These are phyloP conservation scores for Aotearoamyces nothofagi DNA, from an alignment of 2,329 filamentous ascomycete genomes.

Conservation along the genomic window DNA sequence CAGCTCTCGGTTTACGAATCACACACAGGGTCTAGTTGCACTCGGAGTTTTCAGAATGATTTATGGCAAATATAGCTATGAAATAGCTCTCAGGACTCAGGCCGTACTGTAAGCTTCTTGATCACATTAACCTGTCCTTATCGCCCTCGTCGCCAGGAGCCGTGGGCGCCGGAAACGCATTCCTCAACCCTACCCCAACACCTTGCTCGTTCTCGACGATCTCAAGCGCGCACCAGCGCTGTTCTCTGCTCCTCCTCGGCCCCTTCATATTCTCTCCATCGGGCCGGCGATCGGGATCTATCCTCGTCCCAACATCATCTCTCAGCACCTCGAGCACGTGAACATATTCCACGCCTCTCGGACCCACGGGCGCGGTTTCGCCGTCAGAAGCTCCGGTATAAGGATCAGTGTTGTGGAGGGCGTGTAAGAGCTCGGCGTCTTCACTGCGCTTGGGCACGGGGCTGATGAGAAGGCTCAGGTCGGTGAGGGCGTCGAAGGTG, in stretches of 20 bases:
- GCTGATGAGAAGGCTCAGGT: slow-evolving; percentile 37
- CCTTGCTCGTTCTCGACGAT: slow-evolving; percentile 13
- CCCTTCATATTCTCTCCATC: slow-evolving; percentile 9
- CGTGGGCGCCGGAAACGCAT: no score
- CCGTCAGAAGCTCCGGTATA: slow-evolving; percentile 4
- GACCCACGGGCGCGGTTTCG: slow-evolving; percentile 1
- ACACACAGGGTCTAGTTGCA: no score
- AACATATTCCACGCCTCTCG: slow-evolving; percentile 3
- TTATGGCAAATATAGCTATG: no score
- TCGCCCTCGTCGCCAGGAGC: no score
- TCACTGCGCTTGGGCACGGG: slow-evolving; percentile 23
- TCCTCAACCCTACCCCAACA: no score
- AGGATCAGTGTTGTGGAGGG: no score
- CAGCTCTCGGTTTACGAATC: no score
- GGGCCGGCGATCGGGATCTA: not conserved
- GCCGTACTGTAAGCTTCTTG: no score
- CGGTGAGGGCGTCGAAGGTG: slow-evolving; percentile 36
- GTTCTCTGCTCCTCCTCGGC: slow-evolving; percentile 25
- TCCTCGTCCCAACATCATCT: slow-evolving; percentile 17
- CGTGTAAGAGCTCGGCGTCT: slow-evolving; percentile 25
- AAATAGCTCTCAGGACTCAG: no score
- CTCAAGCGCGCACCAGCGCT: slow-evolving; percentile 36
- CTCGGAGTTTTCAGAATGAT: no score
- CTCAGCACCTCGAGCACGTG: slow-evolving; percentile 16
- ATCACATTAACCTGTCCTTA: no score